A percentile compares a stretch with the other conserved stretches of the same genome.
Conservation (phyloP, 352 stramenopile genomes). For the Pythium sp. region DNA sequence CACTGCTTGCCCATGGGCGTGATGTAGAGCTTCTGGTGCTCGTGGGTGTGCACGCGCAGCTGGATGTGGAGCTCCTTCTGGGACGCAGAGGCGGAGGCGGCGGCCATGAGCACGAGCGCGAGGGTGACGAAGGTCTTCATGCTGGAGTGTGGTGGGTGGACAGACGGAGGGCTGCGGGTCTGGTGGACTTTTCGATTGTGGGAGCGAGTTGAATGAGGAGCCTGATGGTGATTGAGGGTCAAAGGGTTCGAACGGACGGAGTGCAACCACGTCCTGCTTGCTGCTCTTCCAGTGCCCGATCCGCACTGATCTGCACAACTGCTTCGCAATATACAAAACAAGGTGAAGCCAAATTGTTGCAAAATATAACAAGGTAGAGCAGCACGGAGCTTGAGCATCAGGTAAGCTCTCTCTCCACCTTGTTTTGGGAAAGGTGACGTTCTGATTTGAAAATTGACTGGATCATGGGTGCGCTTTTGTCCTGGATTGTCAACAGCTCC, state of each 20-base stretch:
- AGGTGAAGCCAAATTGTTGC: neutral
- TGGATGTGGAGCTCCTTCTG: conserved; percentile 35
- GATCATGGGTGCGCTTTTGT: neutral
- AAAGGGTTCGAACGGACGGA: neutral
- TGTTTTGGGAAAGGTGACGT: neutral
- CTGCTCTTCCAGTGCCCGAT: neutral
- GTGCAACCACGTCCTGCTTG: neutral
- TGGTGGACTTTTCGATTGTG: conserved; percentile 9
- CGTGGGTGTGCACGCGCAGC: conserved; percentile 25
- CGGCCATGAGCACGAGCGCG: conserved; percentile 13
- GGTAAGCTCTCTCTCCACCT: neutral
- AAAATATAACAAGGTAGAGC: neutral
- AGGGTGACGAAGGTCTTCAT: conserved; percentile 12
- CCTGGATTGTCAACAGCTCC: neutral
- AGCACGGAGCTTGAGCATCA: too few relatives aligned
- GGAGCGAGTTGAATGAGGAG: neutral
- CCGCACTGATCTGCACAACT: neutral
- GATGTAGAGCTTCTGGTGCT: conserved; percentile 51
- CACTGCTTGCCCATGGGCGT: conserved; percentile 53
- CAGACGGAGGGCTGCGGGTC: neutral
- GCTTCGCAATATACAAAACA: neutral
- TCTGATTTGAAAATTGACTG: neutral
- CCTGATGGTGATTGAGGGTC: neutral
- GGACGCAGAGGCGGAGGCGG: conserved; percentile 19
- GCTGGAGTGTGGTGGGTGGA: neutral